These are phyloP conservation scores for Sordariomycetes sp. DNA, from an alignment of 2,329 filamentous ascomycete species.

Conservation along the genomic window DNA sequence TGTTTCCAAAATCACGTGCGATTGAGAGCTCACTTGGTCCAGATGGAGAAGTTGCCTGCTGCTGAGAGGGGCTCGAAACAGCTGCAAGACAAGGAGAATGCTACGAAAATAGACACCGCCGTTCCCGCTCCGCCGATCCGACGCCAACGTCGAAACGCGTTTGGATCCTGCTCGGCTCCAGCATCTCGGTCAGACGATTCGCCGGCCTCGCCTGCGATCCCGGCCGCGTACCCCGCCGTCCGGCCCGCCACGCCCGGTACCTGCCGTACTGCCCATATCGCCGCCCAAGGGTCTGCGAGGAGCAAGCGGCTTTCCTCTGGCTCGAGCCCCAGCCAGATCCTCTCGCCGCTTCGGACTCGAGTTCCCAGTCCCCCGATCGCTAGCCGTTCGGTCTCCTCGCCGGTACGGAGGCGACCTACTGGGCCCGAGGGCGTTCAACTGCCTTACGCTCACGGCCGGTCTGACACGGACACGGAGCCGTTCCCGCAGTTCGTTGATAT, in stretches of 20 bases:
- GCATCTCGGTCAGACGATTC: background rate
- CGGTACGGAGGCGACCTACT: background rate
- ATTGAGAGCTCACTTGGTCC: background rate
- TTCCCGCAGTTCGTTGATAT: constrained; percentile 1
- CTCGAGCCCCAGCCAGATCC: background rate
- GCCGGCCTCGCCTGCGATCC: constrained; percentile 6
- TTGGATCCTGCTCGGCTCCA: constrained; percentile 6
- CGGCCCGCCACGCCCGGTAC: constrained; percentile 7
- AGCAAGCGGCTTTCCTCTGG: background rate
- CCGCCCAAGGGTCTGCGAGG: constrained; percentile 6
- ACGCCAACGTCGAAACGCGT: constrained; percentile 10
- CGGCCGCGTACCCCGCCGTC: constrained; percentile 8
- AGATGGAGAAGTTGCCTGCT: background rate
- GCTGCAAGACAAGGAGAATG: background rate
- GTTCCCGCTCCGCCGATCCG: background rate
- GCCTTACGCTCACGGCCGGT: background rate
- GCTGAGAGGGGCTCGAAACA: background rate
- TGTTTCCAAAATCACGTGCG: background rate
- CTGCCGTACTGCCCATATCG: constrained; percentile 10
- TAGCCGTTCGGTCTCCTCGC: background rate
- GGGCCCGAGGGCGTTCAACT: background rate
- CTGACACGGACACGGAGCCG: background rate
- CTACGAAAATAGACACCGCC: background rate
- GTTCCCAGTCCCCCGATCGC: background rate
- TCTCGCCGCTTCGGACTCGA: background rate